These are phyloP conservation scores for Phaffia rhodozyma DNA, from an alignment of 1,284 basidiomycete species.

Conservation along the genomic window DNA sequence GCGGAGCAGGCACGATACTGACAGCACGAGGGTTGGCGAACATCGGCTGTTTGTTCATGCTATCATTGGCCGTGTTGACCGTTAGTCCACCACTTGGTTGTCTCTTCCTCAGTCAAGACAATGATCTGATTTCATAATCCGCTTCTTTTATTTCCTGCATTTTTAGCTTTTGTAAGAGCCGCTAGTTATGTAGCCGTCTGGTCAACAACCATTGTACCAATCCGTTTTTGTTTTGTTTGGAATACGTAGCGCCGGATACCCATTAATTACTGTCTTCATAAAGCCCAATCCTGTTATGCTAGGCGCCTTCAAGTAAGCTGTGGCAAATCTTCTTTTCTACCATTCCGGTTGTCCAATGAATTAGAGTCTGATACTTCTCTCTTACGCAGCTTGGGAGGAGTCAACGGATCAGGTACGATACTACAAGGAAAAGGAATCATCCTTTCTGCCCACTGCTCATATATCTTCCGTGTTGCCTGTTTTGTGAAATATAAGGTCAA, in stretches of 20 bases:
- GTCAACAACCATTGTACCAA: not conserved
- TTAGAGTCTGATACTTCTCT: not conserved
- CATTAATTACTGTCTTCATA: conserved; percentile 34
- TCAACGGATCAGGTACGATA: conserved; percentile 38
- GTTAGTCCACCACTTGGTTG: too few species aligned
- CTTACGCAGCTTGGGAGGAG: conserved; percentile 43
- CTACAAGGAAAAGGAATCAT: not conserved
- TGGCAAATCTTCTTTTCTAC: not conserved
- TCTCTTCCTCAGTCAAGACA: too few species aligned
- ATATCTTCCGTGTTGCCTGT: not conserved
- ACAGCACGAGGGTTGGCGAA: conserved; percentile 61
- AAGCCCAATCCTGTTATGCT: conserved; percentile 28
- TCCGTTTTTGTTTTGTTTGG: not conserved
- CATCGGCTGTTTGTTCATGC: conserved; percentile 58
- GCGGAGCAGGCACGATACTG: conserved; percentile 48
- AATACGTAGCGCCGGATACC: conserved; percentile 34
- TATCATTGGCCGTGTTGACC: conserved; percentile 38
- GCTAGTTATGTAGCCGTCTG: not conserved
- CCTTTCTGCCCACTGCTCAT: too few species aligned
- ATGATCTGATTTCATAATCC: conserved; percentile 40
- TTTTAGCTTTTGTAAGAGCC: not conserved
- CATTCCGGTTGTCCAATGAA: not conserved
- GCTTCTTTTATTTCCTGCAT: conserved; percentile 49
- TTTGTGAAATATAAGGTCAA: conserved; percentile 31
- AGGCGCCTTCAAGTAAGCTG: conserved; percentile 31